Percentiles rank a stretch among this genome's conserved stretches.
Evolutionary conservation across 345 rosid species (phyloP).

Genomic region (Gossypium australe): DNA sequence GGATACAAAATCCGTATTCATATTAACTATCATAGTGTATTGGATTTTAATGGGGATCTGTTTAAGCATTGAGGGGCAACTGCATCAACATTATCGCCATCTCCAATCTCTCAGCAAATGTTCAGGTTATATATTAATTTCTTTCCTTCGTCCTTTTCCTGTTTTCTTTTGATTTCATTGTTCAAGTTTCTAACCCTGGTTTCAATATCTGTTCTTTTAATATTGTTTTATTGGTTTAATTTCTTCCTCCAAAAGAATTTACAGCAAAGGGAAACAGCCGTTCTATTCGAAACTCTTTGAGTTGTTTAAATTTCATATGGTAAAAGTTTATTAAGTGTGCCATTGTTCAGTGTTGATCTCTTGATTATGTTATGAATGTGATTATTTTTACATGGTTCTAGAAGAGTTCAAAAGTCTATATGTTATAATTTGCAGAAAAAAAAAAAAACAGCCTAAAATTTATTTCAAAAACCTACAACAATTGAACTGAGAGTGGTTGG

Average conservation of each 20-base stretch:
- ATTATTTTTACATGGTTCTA: background rate
- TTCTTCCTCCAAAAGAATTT: background rate
- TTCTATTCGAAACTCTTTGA: background rate
- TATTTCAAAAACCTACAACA: background rate
- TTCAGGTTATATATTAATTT: background rate
- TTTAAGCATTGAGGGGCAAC: constrained; percentile 34
- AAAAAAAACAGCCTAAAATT: background rate
- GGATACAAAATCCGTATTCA: background rate
- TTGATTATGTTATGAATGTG: background rate
- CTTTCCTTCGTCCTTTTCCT: too few species aligned
- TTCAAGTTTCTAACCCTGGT: background rate
- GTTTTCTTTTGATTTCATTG: background rate
- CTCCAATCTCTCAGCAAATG: constrained; percentile 8
- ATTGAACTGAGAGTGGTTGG: background rate
- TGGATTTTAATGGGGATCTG: constrained; percentile 38
- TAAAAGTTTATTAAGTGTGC: background rate
- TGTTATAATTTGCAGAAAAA: background rate
- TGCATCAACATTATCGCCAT: constrained; percentile 15
- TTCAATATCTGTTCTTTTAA: background rate
- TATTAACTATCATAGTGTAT: background rate
- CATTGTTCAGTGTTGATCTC: background rate
- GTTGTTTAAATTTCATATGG: background rate
- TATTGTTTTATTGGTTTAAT: background rate
- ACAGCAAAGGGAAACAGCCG: background rate
- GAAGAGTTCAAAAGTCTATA: background rate